These are phyloP conservation scores for Pythium oligandrum DNA, from an alignment of 352 stramenopile species.

Conservation along the genomic window DNA sequence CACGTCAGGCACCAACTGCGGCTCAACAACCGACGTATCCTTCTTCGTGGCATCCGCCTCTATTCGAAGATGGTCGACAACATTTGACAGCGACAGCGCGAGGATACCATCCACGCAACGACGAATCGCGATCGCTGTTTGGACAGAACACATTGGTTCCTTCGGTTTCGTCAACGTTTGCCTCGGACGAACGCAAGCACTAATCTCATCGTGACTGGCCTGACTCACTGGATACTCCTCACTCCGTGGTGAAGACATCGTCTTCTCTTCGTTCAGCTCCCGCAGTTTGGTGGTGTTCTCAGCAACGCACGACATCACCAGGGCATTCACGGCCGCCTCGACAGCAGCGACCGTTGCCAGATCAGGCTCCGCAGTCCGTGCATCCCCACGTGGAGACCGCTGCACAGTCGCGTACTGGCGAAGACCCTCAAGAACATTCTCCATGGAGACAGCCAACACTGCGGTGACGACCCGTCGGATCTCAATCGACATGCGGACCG, in stretches of 20 bases:
- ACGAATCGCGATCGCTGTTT: conserved; percentile 30
- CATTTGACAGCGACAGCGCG: conserved; percentile 25
- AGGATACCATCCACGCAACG: conserved; percentile 37
- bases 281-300: no score
- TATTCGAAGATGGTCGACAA: conserved; percentile 20
- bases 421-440: no score
- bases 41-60: neutral
- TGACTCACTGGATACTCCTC: no score
- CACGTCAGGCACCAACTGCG: neutral
- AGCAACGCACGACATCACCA: no score
- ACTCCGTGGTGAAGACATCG: no score
- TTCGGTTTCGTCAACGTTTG: neutral
- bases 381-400: no score
- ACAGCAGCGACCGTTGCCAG: no score
- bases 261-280: no score
- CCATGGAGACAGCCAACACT: conserved; percentile 18
- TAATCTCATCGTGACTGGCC: conserved; percentile 10
- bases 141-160: conserved; percentile 11
- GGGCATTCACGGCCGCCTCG: no score
- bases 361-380: no score
- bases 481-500: conserved; percentile 19
- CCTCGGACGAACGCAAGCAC: neutral
- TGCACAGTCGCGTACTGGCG: no score
- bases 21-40: neutral
- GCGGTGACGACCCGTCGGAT: conserved; percentile 18